Evolutionary conservation across 2,329 filamentous ascomycete species (phyloP), one percentile per base, ranked within the genome.

Genomic region (Talaromyces sp.): DNA sequence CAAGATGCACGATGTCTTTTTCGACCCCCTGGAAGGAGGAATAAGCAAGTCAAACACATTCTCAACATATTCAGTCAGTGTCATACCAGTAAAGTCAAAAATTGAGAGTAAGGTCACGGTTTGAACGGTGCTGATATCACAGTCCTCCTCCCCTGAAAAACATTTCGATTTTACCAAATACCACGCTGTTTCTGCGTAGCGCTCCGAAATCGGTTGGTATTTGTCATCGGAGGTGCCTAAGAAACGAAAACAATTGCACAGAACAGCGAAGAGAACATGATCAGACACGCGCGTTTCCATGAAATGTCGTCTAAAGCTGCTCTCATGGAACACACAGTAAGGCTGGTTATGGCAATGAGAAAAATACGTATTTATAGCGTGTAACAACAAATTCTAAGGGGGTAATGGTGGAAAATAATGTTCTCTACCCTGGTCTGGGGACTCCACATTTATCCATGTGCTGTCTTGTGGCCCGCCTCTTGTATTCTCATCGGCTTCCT

Each of bases 71-170:
- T 10, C 10, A 8, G 23, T 51, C 14, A 0, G 54, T 34, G 14
- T 34, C n/a, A 52, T 66, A 73, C 73, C 68, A 16, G 70, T 72
- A 61, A 70, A 75, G 42, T 78, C 74, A 50, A 76, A 71, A 7
- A 77, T 68, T 3, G 74, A 72, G 14, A 78, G 63, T 30, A 78
- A 62, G 8, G 71, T 70, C 8, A 72, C 67, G 0, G 74, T 70
- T 61, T 76, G 74, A 10, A 74, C 70, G 12, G 70, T 68, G 12
- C 63, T 57, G 36, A 73, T 67, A 56, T 69, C 68, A 40, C 67
- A 68, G 60, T n/a, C n/a, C n/a, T 56, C 70, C 60, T 54, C 56
- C 34, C 71, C 60, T 30, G 68, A 60, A 59, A 74, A 74, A 53
- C 69, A 71, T 9, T 68, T 63, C 27, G 68, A 63, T 27, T 73